Percentiles rank a stretch among this genome's conserved stretches.
These are phyloP conservation scores for Phalaenopsis hybrid DNA, from an alignment of 116 monocot genomes.

Conservation along the genomic window DNA sequence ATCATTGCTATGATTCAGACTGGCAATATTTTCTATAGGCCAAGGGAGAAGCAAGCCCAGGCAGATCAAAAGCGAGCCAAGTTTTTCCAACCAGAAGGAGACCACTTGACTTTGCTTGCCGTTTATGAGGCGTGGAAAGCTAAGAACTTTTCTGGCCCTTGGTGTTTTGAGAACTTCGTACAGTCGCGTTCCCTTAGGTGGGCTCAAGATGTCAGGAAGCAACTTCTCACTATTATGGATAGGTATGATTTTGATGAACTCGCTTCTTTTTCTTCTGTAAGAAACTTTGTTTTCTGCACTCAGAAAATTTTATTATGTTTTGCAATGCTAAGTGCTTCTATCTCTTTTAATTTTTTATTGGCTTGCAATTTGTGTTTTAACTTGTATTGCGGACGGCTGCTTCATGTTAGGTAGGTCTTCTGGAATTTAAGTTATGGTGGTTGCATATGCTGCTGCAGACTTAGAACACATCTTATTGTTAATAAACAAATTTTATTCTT, in stretches of 20 bases:
- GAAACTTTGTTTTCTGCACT: background rate
- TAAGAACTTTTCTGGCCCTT: constrained; percentile 89
- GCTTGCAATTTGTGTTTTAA: too few relatives aligned
- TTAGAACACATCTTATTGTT: too few relatives aligned
- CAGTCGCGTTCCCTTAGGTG: constrained; percentile 86
- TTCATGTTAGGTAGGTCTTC: too few relatives aligned
- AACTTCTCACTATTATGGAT: constrained; percentile 95
- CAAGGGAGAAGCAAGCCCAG: constrained; percentile 91
- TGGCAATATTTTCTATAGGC: constrained; percentile 85
- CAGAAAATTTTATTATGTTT: background rate
- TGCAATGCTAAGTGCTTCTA: background rate
- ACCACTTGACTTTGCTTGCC: constrained; percentile 86
- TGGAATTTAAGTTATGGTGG: too few relatives aligned
- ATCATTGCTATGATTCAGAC: constrained; percentile 98
- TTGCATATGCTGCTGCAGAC: too few relatives aligned
- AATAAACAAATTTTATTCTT: too few relatives aligned
- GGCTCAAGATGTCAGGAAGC: constrained; percentile 95
- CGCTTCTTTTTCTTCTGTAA: background rate
- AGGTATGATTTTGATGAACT: constrained; percentile 34
- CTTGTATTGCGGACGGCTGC: too few relatives aligned
- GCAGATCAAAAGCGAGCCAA: constrained; percentile 87
- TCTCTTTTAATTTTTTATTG: background rate
- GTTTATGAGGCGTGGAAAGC: constrained; percentile 99
- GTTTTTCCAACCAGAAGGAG: constrained; percentile 95
- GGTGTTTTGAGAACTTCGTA: constrained; percentile 99